A percentile compares a stretch with the other conserved stretches of the same genome.
phyloP scores from a whole-genome alignment of 169 alveolate genomes.

The Babesia bigemina region DNA sequence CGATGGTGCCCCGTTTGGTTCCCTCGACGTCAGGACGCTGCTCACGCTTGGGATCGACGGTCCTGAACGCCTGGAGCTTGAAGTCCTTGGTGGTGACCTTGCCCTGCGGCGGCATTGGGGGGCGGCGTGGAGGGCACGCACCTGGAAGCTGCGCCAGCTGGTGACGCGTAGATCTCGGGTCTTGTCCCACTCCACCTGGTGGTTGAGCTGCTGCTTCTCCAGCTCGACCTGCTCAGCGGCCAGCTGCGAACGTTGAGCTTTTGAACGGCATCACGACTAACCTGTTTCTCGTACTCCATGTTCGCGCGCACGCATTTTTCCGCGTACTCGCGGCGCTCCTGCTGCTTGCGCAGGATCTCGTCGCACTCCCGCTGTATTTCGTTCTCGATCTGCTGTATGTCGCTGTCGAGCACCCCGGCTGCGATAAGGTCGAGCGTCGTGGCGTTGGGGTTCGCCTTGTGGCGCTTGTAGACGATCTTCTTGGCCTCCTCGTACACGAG shows the following conservation, averaged over 20 bases:
- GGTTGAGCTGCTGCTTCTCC: conserved; percentile 70
- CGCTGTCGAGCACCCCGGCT: conserved; percentile 52
- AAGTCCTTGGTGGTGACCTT: conserved; percentile 67
- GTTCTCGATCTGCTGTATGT: conserved; percentile 69
- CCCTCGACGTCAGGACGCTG: conserved; percentile 46
- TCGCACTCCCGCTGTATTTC: conserved; percentile 81
- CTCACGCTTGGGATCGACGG: conserved; percentile 71
- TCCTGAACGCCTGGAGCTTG: conserved; percentile 67
- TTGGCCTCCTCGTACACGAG: conserved; percentile 80
- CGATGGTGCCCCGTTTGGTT: conserved; percentile 34
- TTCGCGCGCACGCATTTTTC: conserved; percentile 81
- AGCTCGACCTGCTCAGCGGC: conserved; percentile 51
- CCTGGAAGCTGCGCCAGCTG: conserved; percentile 76
- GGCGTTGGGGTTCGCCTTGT: conserved; percentile 61
- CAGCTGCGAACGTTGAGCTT: conserved; percentile 5
- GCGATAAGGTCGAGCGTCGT: conserved; percentile 66
- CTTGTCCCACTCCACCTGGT: conserved; percentile 76
- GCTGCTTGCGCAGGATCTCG: conserved; percentile 70
- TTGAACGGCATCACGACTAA: conserved; percentile 22
- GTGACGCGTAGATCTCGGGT: conserved; percentile 75
- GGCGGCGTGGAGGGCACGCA: not conserved
- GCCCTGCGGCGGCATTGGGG: not conserved
- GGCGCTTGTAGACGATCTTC: conserved; percentile 74
- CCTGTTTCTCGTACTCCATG: conserved; percentile 74
- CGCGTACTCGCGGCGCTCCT: conserved; percentile 83